Conservation (phyloP, 2,329 filamentous ascomycete genomes). For the Botrytis fabae region DNA sequence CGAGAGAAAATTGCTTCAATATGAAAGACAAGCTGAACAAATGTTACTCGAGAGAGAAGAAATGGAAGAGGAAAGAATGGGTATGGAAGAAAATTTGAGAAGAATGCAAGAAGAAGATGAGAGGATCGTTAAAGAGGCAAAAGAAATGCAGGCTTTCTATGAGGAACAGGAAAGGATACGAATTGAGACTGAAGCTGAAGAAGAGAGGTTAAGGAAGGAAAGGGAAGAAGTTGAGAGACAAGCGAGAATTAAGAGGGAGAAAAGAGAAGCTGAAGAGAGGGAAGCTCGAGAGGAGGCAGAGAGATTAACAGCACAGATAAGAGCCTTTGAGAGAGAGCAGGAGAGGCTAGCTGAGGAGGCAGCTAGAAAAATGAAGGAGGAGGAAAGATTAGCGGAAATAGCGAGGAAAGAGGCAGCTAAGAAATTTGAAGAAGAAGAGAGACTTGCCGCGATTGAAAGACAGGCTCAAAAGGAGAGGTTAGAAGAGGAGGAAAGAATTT, state of each 20-base stretch:
- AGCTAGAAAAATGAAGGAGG: conserved; percentile 21
- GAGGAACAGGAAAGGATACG: conserved; percentile 21
- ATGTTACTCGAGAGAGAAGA: conserved; percentile 27
- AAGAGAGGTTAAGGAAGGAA: conserved; percentile 12
- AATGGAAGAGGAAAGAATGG: conserved; percentile 28
- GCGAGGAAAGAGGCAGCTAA: conserved; percentile 6
- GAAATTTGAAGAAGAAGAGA: conserved; percentile 14
- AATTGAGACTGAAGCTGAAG: conserved; percentile 14
- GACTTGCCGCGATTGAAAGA: conserved; percentile 4
- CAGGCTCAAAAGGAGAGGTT: conserved; percentile 2
- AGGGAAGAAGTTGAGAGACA: conserved; percentile 22
- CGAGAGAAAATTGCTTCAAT: conserved; percentile 24
- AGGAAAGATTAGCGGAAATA: conserved; percentile 11
- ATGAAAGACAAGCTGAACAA: conserved; percentile 24
- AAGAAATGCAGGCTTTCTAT: conserved; percentile 27
- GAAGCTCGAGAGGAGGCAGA: conserved; percentile 24
- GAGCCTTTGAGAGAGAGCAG: conserved; percentile 23
- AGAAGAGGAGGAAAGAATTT: conserved; percentile 8
- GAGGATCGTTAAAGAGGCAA: conserved; percentile 25
- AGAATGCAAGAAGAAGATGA: conserved; percentile 27
- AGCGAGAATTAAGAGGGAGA: conserved; percentile 17
- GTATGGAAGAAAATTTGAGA: conserved; percentile 25
- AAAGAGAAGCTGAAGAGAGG: conserved; percentile 19
- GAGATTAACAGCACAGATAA: conserved; percentile 23
- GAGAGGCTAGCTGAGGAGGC: conserved; percentile 22